These are phyloP conservation scores for Halteria grandinella DNA, from an alignment of 73 alveolate genomes.

Conservation along the genomic window DNA sequence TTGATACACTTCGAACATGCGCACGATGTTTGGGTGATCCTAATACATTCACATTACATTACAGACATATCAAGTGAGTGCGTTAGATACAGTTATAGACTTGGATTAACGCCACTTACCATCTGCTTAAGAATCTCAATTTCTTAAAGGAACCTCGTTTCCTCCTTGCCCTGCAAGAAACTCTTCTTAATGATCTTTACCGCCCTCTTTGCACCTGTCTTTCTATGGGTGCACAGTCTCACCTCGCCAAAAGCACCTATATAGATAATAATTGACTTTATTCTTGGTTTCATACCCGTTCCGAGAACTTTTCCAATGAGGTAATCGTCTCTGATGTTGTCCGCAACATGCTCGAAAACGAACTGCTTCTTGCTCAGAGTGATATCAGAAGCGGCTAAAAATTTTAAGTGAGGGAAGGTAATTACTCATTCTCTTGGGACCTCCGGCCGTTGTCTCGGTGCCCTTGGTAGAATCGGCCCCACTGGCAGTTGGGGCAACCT, in stretches of 20 bases:
- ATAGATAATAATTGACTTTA: not conserved
- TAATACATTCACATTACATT: too few relatives aligned
- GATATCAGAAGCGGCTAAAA: not conserved
- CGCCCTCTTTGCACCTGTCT: conserved; percentile 60
- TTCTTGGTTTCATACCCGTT: conserved; percentile 32
- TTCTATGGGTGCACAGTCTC: conserved; percentile 63
- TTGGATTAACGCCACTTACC: conserved; percentile 3
- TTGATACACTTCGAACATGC: conserved; percentile 82
- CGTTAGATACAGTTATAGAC: too few relatives aligned
- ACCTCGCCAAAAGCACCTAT: conserved; percentile 48
- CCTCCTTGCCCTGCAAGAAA: conserved; percentile 46
- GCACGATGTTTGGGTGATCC: conserved; percentile 93
- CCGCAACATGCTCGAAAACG: conserved; percentile 57
- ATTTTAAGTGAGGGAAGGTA: not conserved
- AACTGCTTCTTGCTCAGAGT: conserved; percentile 39
- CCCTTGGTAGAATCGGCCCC: too few relatives aligned
- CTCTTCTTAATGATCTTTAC: conserved; percentile 56
- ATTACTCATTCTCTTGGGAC: too few relatives aligned
- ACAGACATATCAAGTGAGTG: too few relatives aligned
- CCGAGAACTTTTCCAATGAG: conserved; percentile 69
- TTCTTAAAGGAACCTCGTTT: conserved; percentile 64
- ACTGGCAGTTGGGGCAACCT: too few relatives aligned
- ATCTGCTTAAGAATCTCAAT: conserved; percentile 81
- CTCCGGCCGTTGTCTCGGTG: too few relatives aligned
- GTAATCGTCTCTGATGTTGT: conserved; percentile 66